Evolutionary conservation across 257 asterid species (phyloP).

Genomic region (Eucommia ulmoides): DNA sequence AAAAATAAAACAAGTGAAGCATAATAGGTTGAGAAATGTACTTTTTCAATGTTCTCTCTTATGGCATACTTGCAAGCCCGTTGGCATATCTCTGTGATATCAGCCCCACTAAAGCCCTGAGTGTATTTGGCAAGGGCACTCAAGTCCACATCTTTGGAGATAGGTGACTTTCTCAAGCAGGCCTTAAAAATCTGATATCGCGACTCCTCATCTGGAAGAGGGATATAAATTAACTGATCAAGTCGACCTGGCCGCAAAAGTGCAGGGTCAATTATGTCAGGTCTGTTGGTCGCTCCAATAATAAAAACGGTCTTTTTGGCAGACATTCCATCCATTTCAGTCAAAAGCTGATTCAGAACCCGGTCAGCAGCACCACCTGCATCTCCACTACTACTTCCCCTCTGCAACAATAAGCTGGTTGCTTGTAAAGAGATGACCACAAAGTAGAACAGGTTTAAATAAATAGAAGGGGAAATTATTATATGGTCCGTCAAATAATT

Average conservation of each 20-base stretch:
- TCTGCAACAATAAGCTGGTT: conserved; percentile 15
- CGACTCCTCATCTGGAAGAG: no score
- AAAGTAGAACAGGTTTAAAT: no score
- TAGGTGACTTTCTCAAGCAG: conserved; percentile 40
- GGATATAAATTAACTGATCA: conserved; percentile 45
- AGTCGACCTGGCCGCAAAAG: conserved; percentile 58
- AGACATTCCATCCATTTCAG: conserved; percentile 61
- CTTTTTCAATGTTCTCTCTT: conserved; percentile 48
- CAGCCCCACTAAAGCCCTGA: no score
- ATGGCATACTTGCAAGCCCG: conserved; percentile 51
- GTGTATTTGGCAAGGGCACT: conserved; percentile 41
- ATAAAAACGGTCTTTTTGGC: conserved; percentile 52
- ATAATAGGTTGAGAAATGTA: conserved; percentile 6
- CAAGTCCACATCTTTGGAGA: conserved; percentile 38
- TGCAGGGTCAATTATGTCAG: no score
- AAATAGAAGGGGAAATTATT: no score
- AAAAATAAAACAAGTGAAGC: not conserved
- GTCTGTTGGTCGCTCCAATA: conserved; percentile 54
- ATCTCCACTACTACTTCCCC: conserved; percentile 52
- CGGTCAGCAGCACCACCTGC: conserved; percentile 60
- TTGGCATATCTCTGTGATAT: conserved; percentile 50
- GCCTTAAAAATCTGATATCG: conserved; percentile 47
- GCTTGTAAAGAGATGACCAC: no score
- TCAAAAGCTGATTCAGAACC: conserved; percentile 45
- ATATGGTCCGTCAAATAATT: no score